phyloP scores from a whole-genome alignment of 2,329 filamentous ascomycete genomes.

The Xylariaceae sp. region DNA sequence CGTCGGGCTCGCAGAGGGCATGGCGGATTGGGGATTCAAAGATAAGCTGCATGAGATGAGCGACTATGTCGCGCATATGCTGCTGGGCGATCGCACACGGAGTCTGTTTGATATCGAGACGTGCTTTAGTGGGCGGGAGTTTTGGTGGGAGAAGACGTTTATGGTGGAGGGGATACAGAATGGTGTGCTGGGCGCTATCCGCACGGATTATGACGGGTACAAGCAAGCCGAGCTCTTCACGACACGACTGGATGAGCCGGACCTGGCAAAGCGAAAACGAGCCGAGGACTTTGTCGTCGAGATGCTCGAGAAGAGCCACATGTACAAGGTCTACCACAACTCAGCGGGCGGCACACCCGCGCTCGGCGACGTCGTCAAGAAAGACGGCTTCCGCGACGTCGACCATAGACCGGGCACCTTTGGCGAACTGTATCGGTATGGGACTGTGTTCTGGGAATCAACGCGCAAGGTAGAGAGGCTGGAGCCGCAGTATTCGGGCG shows the following conservation, averaged over 20 bases:
- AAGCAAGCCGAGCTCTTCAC: slow-evolving; percentile 32
- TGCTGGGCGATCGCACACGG: slow-evolving; percentile 32
- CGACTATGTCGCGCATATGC: slow-evolving; percentile 36
- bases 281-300: slow-evolving; percentile 33
- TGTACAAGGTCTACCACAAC: slow-evolving; percentile 37
- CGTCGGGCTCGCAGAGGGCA: slow-evolving; percentile 31
- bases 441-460: slow-evolving; percentile 33
- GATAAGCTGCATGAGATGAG: slow-evolving; percentile 30
- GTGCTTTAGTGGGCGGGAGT: slow-evolving; percentile 32
- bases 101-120: slow-evolving; percentile 31
- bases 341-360: slow-evolving; percentile 30
- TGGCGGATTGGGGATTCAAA: slow-evolving; percentile 23
- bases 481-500: slow-evolving; percentile 20
- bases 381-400: slow-evolving; percentile 25
- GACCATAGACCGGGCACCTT: slow-evolving; percentile 33
- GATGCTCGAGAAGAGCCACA: slow-evolving; percentile 33
- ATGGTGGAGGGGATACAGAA: slow-evolving; percentile 26
- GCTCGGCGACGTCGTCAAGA: slow-evolving; percentile 31
- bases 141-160: slow-evolving; percentile 33
- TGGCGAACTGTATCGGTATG: slow-evolving; percentile 34
- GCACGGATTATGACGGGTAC: slow-evolving; percentile 27
- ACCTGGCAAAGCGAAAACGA: slow-evolving; percentile 23
- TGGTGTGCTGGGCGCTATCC: slow-evolving; percentile 29
- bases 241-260: slow-evolving; percentile 31
- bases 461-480: slow-evolving; percentile 27